Percentiles rank a stretch among this genome's conserved stretches.
phyloP scores from a whole-genome alignment of 805 yeast genomes.

The Ogataea polymorpha region DNA sequence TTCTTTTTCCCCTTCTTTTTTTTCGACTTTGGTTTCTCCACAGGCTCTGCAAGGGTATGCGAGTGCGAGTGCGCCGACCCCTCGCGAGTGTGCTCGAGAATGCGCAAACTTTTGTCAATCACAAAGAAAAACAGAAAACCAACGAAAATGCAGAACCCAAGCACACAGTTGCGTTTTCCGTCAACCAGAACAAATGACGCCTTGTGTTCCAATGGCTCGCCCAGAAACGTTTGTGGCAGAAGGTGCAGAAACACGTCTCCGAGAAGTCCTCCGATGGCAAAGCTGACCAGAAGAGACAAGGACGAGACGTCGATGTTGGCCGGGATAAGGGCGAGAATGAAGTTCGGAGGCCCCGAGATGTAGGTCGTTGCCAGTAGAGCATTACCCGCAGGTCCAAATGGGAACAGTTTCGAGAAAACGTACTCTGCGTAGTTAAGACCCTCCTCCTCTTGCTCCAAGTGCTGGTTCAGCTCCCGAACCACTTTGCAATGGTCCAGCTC shows the following conservation, averaged over 20 bases:
- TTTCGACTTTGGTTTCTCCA: conserved; percentile 16
- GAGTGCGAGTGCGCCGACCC: conserved; percentile 44
- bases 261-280: conserved; percentile 72
- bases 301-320: conserved; percentile 49
- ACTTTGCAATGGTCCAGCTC: conserved; percentile 36
- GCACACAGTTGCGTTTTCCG: conserved; percentile 43
- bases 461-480: conserved; percentile 37
- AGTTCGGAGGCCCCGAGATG: conserved; percentile 63
- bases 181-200: conserved; percentile 49
- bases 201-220: conserved; percentile 43
- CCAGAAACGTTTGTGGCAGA: conserved; percentile 64
- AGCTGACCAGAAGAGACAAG: conserved; percentile 56
- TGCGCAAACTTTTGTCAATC: conserved; percentile 60
- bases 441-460: conserved; percentile 9
- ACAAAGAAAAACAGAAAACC: conserved; percentile 61
- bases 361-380: conserved; percentile 61
- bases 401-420: conserved; percentile 43
- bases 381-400: conserved; percentile 57
- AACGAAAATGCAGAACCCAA: conserved; percentile 54
- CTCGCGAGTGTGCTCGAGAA: conserved; percentile 39
- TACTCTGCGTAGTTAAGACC: conserved; percentile 32
- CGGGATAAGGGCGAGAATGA: conserved; percentile 55
- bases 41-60: conserved; percentile 31
- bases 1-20: conserved; percentile 16
- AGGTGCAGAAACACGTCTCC: conserved; percentile 75